Base-by-base conservation (phyloP, 805 yeast species). In the Saccharomycopsis babjevae region DNA sequence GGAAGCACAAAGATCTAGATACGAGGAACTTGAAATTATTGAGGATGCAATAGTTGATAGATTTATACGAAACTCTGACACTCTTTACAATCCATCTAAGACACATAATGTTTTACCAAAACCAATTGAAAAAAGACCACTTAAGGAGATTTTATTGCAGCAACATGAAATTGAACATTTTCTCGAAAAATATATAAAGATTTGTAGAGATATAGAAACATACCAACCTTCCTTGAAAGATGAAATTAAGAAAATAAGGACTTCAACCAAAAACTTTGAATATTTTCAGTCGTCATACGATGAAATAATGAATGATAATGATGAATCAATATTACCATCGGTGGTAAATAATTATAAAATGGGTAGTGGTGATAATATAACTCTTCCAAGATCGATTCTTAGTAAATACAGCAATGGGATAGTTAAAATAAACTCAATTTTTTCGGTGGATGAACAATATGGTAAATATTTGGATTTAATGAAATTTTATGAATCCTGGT, bases 1-100 rank as follows among this genome's bases (percentile, higher is more conserved):
- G 39, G 85, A 82, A 56, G 64, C 65, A 3, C 69, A 71, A 43
- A 68, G 85, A 57, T 59, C 66, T 3, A 60, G 73, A 0, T 62
- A 82, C 7, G 90, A 85, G 67, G 94, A 88, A 68, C 70, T 88
- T 20, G 96, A 92, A 64, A 72, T 82, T 1, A 78, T 93, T 3
- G 96, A 92, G 67, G 67, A 72, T 34, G 89, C 89, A 0, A 77
- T 90, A 0, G 71, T 86, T 0, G 79, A 78, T 56, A 74, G 97
- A 59, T 72, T 90, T 3, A 74, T 76, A 57, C 68, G 83, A 61
- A 86, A 88, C 67, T 67, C 73, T 64, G 69, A 69, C 1, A 46
- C 52, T 8, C 52, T 46, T 46, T 46, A 46, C 22, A 20, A 46
- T 22, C 52, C 52, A 13, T 46, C 52, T 3, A 46, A 8, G 5